These are phyloP conservation scores for Pseudozyma sp. DNA, from an alignment of 1,284 basidiomycete genomes.

Conservation along the genomic window DNA sequence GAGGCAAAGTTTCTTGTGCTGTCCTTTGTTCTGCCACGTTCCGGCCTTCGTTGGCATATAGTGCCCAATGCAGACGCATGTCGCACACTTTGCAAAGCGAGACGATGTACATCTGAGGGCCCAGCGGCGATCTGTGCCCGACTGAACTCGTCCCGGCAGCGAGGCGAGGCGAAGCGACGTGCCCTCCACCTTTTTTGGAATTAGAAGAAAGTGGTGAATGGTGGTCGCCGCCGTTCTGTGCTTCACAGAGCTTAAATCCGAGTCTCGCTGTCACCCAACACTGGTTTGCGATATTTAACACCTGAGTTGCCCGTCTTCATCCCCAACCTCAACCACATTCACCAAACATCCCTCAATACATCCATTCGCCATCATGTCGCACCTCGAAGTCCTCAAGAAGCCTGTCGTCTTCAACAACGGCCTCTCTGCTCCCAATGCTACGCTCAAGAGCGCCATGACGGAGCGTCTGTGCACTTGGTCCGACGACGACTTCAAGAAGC, in stretches of 20 bases:
- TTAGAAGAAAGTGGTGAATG: no score
- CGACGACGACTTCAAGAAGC: slow-evolving; percentile 56
- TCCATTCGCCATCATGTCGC: slow-evolving; percentile 26
- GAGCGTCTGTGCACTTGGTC: slow-evolving; percentile 62
- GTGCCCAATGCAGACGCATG: no score
- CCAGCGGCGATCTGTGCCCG: no score
- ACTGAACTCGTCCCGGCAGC: no score
- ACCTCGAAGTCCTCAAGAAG: slow-evolving; percentile 47
- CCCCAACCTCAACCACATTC: no score
- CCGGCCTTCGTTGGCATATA: no score
- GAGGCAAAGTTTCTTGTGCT: background rate
- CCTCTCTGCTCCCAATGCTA: slow-evolving; percentile 51
- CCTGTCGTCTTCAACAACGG: slow-evolving; percentile 48
- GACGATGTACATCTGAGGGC: no score
- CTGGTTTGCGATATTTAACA: background rate
- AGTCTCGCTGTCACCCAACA: no score
- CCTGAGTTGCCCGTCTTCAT: no score
- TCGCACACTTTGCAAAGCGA: background rate
- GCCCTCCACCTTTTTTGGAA: no score
- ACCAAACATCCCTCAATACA: background rate
- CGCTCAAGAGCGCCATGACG: slow-evolving; percentile 63
- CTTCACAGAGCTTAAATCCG: slow-evolving; percentile 5
- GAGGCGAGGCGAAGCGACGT: no score
- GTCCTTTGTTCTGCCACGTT: background rate
- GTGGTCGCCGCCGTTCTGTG: no score